These are phyloP conservation scores for Moniliella sp. DNA, from an alignment of 1,284 basidiomycete species.

Conservation along the genomic window DNA sequence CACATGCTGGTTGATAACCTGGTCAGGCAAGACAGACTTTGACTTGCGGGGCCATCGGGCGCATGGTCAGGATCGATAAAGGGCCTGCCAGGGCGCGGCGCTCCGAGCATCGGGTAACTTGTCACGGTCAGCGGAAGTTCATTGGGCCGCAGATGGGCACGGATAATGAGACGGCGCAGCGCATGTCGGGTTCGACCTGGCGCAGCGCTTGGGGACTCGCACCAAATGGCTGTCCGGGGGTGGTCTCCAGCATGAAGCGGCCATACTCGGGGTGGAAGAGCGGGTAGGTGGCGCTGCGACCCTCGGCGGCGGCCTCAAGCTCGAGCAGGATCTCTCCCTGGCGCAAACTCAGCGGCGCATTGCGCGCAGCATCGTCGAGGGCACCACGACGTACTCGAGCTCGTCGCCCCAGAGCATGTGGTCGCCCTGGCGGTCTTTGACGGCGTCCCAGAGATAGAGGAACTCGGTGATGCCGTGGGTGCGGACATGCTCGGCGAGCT, in stretches of 20 bases:
- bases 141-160: constrained; percentile 57
- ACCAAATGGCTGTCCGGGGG: constrained; percentile 79
- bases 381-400: constrained; percentile 92
- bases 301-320: constrained; percentile 37
- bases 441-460: constrained; percentile 66
- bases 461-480: constrained; percentile 87
- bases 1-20: constrained; percentile 87
- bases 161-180: constrained; percentile 59
- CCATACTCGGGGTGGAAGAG: constrained; percentile 98
- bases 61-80: constrained; percentile 78
- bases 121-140: constrained; percentile 83
- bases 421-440: constrained; percentile 78
- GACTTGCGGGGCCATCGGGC: constrained; percentile 57
- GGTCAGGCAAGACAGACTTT: constrained; percentile 75
- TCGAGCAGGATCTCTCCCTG: constrained; percentile 81
- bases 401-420: constrained; percentile 96
- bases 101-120: constrained; percentile 79
- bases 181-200: constrained; percentile 82
- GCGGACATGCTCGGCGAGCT: constrained; percentile 60
- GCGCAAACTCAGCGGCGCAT: constrained; percentile 66
- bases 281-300: no score
- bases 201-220: constrained; percentile 64
- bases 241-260: constrained; percentile 93
- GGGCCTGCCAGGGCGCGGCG: constrained; percentile 45
- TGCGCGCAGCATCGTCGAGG: constrained; percentile 56